phyloP scores from a whole-genome alignment of 495 filamentous ascomycete species.

The Poronia punctata region DNA sequence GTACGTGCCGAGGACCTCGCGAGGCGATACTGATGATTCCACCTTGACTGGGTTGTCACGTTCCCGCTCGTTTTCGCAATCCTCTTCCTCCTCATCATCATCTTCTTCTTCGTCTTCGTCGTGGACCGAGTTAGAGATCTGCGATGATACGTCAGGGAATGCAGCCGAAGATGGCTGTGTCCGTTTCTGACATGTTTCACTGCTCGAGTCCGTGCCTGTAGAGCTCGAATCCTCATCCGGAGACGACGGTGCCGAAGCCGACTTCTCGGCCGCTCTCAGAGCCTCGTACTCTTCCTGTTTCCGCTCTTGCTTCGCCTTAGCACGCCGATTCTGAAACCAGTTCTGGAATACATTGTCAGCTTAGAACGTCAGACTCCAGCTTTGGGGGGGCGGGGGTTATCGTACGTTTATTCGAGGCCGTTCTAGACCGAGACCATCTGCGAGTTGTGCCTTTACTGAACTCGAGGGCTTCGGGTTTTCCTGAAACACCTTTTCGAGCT shows the following conservation, averaged over 20 bases:
- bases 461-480: slow-evolving; percentile 73
- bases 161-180: slow-evolving; percentile 30
- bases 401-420: slow-evolving; percentile 70
- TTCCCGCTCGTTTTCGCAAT: not conserved
- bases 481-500: slow-evolving; percentile 66
- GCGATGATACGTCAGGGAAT: slow-evolving; percentile 22
- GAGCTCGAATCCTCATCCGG: slow-evolving; percentile 22
- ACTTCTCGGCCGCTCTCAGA: slow-evolving; percentile 49
- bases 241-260: slow-evolving; percentile 28
- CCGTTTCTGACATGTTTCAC: slow-evolving; percentile 25
- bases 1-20: not conserved
- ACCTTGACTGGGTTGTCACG: slow-evolving; percentile 2
- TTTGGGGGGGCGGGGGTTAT: slow-evolving; percentile 12
- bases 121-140: slow-evolving; percentile 13
- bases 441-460: slow-evolving; percentile 66
- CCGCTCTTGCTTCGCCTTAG: slow-evolving; percentile 73
- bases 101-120: slow-evolving; percentile 11
- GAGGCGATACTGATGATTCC: not conserved
- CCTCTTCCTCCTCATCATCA: slow-evolving; percentile 1
- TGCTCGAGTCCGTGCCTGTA: slow-evolving; percentile 20
- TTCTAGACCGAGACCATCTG: slow-evolving; percentile 64
- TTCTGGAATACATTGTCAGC: slow-evolving; percentile 51
- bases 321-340: slow-evolving; percentile 87
- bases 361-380: slow-evolving; percentile 1
- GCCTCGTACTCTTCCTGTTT: slow-evolving; percentile 60